Conservation (phyloP, 2,329 filamentous ascomycete species). For the Clonostachys sp. region DNA sequence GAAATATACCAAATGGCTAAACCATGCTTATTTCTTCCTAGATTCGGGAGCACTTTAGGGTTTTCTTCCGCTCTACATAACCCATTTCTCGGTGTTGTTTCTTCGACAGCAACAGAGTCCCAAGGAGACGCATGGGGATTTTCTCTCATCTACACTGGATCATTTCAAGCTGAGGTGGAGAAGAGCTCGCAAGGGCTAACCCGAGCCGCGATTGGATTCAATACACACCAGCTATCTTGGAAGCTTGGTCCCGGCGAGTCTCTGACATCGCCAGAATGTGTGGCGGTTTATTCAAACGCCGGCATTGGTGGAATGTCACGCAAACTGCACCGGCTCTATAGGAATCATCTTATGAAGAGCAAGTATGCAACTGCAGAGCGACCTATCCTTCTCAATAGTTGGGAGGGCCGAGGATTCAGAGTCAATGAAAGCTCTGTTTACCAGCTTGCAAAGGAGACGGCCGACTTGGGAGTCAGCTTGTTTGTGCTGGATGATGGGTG, state of each 20-base stretch:
- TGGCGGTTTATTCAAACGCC: constrained; percentile 53
- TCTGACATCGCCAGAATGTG: constrained; percentile 57
- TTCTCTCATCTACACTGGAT: constrained; percentile 60
- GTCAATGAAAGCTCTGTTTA: constrained; percentile 53
- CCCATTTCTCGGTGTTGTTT: constrained; percentile 55
- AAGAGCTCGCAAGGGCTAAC: constrained; percentile 58
- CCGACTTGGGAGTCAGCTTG: constrained; percentile 52
- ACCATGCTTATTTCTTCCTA: constrained; percentile 12
- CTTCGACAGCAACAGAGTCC: constrained; percentile 53
- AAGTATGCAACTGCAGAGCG: constrained; percentile 45
- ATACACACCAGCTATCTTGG: constrained; percentile 57
- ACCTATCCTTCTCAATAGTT: constrained; percentile 58
- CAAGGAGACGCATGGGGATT: constrained; percentile 61
- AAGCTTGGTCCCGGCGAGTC: constrained; percentile 48
- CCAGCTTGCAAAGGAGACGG: constrained; percentile 49
- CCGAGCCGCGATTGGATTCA: constrained; percentile 55
- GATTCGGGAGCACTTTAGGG: constrained; percentile 50
- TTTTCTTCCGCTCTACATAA: constrained; percentile 63
- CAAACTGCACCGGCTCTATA: constrained; percentile 56
- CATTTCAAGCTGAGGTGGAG: constrained; percentile 55
- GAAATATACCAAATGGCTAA: neutral
- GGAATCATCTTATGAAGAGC: constrained; percentile 54
- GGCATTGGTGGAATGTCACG: constrained; percentile 60
- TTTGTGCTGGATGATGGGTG: constrained; percentile 65
- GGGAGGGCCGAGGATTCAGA: constrained; percentile 58